A percentile compares a stretch with the other conserved stretches of the same genome.
Conservation (phyloP, 352 stramenopile genomes). For the Phytophthora pisi region DNA sequence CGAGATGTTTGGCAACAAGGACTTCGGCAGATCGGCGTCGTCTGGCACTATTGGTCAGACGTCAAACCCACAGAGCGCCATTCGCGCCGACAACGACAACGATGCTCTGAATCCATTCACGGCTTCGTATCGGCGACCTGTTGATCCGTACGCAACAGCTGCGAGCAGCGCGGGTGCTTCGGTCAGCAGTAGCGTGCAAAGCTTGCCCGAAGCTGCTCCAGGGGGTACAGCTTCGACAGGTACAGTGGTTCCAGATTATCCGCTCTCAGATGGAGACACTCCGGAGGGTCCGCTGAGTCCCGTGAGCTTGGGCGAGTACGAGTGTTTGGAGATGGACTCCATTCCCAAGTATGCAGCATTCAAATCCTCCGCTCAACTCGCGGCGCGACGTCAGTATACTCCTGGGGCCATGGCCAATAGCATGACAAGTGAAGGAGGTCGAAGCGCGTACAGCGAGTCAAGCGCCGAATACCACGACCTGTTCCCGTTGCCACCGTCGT, state of each 20-base stretch:
- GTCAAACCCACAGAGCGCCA: constrained; percentile 12
- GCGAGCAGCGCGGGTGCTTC: constrained; percentile 28
- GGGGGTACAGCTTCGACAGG: constrained; percentile 6
- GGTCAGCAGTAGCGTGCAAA: constrained; percentile 27
- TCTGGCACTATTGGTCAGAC: constrained; percentile 10
- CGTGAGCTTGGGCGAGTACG: constrained; percentile 68
- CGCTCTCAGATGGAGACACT: constrained; percentile 27
- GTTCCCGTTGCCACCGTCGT: constrained; percentile 33
- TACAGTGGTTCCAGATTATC: constrained; percentile 12
- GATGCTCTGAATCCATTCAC: constrained; percentile 78
- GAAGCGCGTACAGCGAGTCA: constrained; percentile 29
- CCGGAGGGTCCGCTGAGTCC: constrained; percentile 46
- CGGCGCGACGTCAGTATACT: constrained; percentile 26
- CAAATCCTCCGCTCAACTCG: constrained; percentile 51
- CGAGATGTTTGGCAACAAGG: constrained; percentile 38
- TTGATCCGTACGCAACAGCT: constrained; percentile 29
- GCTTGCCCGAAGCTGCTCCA: constrained; percentile 20
- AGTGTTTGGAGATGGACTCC: constrained; percentile 74
- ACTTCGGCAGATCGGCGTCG: constrained; percentile 10
- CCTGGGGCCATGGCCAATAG: constrained; percentile 25
- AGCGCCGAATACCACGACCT: constrained; percentile 34
- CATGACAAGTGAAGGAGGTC: constrained; percentile 29
- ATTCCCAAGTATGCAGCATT: constrained; percentile 80
- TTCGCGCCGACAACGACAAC: constrained; percentile 42
- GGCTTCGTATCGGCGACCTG: constrained; percentile 47